Percentiles rank a stretch among this genome's conserved stretches.
phyloP scores from a whole-genome alignment of 805 yeast species.

The Candida cerambycidarum region DNA sequence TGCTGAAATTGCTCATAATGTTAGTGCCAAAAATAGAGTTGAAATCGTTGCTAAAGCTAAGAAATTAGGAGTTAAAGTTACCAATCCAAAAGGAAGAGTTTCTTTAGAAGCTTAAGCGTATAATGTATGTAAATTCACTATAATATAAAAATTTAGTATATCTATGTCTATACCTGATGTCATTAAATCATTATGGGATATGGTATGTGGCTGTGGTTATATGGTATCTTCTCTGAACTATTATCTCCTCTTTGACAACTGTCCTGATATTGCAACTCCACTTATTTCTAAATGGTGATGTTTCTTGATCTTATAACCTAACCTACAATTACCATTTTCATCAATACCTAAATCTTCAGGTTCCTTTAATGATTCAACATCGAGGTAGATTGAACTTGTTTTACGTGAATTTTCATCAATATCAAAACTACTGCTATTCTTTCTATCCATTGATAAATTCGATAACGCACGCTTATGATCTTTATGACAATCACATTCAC shows the following conservation, averaged over 20 bases:
- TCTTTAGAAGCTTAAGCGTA: slow-evolving; percentile 85
- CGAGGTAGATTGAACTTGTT: slow-evolving; percentile 6
- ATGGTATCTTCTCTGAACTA: too few relatives aligned
- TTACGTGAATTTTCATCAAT: slow-evolving; percentile 2
- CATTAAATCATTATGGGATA: too few relatives aligned
- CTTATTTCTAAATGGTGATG: slow-evolving; percentile 44
- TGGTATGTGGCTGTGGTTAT: too few relatives aligned
- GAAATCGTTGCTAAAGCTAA: slow-evolving; percentile 94
- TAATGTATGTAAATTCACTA: slow-evolving; percentile 4
- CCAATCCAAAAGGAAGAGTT: slow-evolving; percentile 99
- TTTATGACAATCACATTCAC: slow-evolving; percentile 8
- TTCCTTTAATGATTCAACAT: slow-evolving; percentile 8
- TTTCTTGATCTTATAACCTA: slow-evolving; percentile 42
- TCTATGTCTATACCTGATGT: slow-evolving; percentile 4
- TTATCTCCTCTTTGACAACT: slow-evolving; percentile 20
- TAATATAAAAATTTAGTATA: slow-evolving; percentile 17
- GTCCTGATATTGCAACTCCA: slow-evolving; percentile 30
- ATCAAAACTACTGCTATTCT: not conserved
- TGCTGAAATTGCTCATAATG: slow-evolving; percentile 99
- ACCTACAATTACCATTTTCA: slow-evolving; percentile 35
- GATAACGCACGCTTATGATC: not conserved
- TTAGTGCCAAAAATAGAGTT: slow-evolving; percentile 98
- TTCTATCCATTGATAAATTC: slow-evolving; percentile 4
- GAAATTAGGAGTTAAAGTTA: slow-evolving; percentile 97
- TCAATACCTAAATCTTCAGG: slow-evolving; percentile 21